Conservation (phyloP, 805 yeast species). For the Wickerhamiella cacticola region DNA sequence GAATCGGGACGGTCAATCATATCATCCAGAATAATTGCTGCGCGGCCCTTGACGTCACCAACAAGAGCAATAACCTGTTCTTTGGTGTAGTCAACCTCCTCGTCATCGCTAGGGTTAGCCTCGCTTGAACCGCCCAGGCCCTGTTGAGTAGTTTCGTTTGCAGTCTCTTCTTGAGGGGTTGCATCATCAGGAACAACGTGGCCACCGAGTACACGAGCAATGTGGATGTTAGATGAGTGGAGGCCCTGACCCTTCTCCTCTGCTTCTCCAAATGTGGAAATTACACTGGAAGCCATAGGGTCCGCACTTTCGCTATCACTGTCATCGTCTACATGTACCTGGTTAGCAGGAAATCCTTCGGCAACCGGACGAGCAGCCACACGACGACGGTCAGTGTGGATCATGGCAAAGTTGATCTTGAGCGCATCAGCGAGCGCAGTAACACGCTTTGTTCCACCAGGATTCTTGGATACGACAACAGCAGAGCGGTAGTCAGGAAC, state of each 20-base stretch:
- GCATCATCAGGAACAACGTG: conserved; percentile 66
- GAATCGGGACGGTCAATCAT: conserved; percentile 93
- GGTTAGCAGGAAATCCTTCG: conserved; percentile 22
- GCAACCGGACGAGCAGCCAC: conserved; percentile 43
- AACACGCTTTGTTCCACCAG: conserved; percentile 97
- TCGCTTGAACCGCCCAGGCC: conserved; percentile 76
- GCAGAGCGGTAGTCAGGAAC: conserved; percentile 75
- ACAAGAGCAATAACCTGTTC: conserved; percentile 92
- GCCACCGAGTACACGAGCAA: conserved; percentile 92
- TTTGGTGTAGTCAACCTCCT: conserved; percentile 52
- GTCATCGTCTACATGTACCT: conserved; percentile 18
- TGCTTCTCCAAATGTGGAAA: conserved; percentile 14
- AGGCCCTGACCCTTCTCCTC: conserved; percentile 16
- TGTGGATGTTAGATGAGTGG: conserved; percentile 45
- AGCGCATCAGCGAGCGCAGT: conserved; percentile 95
- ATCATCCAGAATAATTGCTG: conserved; percentile 91
- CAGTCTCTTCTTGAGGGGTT: conserved; percentile 17
- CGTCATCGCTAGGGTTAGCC: conserved; percentile 66
- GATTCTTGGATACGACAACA: conserved; percentile 96
- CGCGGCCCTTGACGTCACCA: conserved; percentile 85
- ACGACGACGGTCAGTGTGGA: conserved; percentile 94
- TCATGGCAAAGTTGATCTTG: conserved; percentile 96
- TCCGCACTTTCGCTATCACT: conserved; percentile 15
- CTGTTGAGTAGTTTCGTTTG: conserved; percentile 29
- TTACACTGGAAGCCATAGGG: conserved; percentile 15